phyloP scores from a whole-genome alignment of 441 rosid genomes.

The Populus hybrid region DNA sequence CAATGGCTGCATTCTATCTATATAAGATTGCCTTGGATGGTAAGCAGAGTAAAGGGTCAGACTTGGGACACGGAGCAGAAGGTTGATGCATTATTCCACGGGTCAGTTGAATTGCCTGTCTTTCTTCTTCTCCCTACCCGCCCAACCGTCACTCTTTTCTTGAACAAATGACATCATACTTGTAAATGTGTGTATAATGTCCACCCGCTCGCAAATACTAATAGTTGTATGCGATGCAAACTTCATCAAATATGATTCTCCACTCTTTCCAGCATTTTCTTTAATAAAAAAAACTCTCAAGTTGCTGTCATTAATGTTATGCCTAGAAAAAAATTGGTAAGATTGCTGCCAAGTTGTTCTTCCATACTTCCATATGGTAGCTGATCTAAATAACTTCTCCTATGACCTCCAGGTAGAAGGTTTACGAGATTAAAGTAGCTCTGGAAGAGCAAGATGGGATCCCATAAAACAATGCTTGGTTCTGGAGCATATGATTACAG shows the following conservation, averaged over 20 bases:
- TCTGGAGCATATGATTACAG: not conserved
- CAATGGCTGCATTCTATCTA: slow-evolving; percentile 56
- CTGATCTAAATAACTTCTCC: not conserved
- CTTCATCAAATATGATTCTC: not conserved
- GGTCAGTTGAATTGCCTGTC: slow-evolving; percentile 14
- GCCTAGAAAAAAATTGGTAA: not conserved
- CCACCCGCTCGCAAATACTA: not conserved
- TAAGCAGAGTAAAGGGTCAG: slow-evolving; percentile 29
- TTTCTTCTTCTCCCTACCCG: not conserved
- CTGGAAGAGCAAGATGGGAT: slow-evolving; percentile 10
- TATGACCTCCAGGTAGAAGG: not conserved
- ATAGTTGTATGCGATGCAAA: not conserved
- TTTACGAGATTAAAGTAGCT: not conserved
- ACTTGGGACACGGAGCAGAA: slow-evolving; percentile 37
- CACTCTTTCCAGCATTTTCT: not conserved
- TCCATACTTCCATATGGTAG: not conserved
- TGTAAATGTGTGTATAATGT: too few species aligned
- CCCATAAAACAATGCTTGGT: not conserved
- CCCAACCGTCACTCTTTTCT: not conserved
- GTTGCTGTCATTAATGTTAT: not conserved
- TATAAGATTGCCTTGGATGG: slow-evolving; percentile 44
- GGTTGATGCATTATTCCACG: slow-evolving; percentile 19
- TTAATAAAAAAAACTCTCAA: not conserved
- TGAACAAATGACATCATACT: not conserved
- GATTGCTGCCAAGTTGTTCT: not conserved